Base-by-base conservation (phyloP, 139 green algal genomes). In the Gonium pectorale region DNA sequence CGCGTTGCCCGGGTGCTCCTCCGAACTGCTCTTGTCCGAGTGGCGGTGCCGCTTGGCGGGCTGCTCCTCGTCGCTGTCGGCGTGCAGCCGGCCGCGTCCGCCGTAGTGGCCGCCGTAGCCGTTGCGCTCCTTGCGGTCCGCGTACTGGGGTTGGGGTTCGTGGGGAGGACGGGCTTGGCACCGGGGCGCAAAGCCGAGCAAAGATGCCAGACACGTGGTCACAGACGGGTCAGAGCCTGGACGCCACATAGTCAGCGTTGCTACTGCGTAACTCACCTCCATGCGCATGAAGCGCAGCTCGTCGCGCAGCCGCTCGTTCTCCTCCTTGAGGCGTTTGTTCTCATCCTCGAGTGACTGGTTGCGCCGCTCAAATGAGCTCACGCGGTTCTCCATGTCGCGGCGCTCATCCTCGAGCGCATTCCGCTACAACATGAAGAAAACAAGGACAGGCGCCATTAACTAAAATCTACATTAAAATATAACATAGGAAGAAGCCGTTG, bases 271-370 rank as follows among this genome's bases (percentile, higher is more conserved):
- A 56, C 87, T 21, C 67, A 93, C 87, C 87, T 93, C 87, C 0
- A 29, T 86, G 41, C 90, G 87, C 60, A 93, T 49, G 73, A 91
- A 91, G 19, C 64, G 73, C 38, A 93, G 87, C 87, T 93, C 90
- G 66, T 93, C 90, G 5, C 83, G 67, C 63, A 93, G 41, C 44
- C 90, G 67, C 46, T 90, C 87, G 40, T 93, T 93, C 64, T 93
- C 90, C 71, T 93, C 87, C 7, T 79, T 52, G 24, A 93, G 74
- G 37, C 85, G 78, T 26, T 51, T 62, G 64, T 89, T 89, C 71
- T 94, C 92, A 1, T 92, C 88, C 66, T 89, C 84, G 0, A 86
- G n/a, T 5, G 31, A 77, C n/a, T 46, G 44, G 1, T 1, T 46
- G 15, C 70, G 41, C 2, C 82, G 81, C 41, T 85, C 79, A 0